Conservation (phyloP, 1,139 yeast species). For the Debaryomyces psychrophilus region DNA sequence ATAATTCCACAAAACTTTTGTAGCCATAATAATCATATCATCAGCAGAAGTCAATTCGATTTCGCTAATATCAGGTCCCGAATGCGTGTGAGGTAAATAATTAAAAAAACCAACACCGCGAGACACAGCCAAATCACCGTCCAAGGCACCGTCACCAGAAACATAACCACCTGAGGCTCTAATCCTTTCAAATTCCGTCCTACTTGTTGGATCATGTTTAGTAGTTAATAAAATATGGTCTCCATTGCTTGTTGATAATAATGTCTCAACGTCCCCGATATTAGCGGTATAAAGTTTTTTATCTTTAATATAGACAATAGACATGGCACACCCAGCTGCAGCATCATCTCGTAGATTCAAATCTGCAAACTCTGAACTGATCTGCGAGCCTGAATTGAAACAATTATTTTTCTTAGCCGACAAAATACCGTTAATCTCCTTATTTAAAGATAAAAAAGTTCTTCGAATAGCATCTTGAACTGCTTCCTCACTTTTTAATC, state of each 20-base stretch:
- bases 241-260: constrained; percentile 79
- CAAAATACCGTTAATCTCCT: constrained; percentile 61
- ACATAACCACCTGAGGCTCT: constrained; percentile 92
- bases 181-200: constrained; percentile 82
- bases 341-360: constrained; percentile 61
- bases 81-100: constrained; percentile 83
- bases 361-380: constrained; percentile 46
- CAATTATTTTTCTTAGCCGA: constrained; percentile 39
- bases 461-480: constrained; percentile 74
- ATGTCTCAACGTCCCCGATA: constrained; percentile 86
- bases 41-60: constrained; percentile 68
- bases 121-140: constrained; percentile 80
- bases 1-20: constrained; percentile 82
- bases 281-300: constrained; percentile 78
- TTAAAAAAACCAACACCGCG: constrained; percentile 92
- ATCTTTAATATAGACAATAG: constrained; percentile 77
- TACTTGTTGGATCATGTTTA: constrained; percentile 82
- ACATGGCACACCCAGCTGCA: constrained; percentile 82
- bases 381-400: constrained; percentile 26
- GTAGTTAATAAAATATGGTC: constrained; percentile 73
- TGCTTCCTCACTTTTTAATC: constrained; percentile 46
- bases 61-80: constrained; percentile 79
- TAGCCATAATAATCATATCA: constrained; percentile 85
- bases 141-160: constrained; percentile 81
- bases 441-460: constrained; percentile 76